Conservation (phyloP, 805 yeast species). For the Teunomyces cretensis region DNA sequence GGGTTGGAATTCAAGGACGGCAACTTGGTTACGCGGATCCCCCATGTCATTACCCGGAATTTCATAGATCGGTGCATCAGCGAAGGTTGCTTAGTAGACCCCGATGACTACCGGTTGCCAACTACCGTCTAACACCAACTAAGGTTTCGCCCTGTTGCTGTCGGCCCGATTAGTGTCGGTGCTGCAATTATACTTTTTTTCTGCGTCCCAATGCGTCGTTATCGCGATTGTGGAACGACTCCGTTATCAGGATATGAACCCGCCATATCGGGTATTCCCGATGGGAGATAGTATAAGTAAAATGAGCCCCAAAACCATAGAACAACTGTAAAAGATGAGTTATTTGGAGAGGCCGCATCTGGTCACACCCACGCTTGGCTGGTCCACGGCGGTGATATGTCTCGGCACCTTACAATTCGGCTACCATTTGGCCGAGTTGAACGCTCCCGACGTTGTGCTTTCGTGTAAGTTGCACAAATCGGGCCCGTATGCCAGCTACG, state of each 20-base stretch:
- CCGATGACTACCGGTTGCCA: constrained; percentile 24
- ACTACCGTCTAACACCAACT: no score
- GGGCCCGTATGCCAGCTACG: constrained; percentile 20
- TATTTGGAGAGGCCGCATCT: constrained; percentile 16
- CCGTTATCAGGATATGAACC: not conserved
- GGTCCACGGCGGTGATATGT: constrained; percentile 36
- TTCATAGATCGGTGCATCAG: constrained; percentile 34
- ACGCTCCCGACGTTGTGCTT: constrained; percentile 31
- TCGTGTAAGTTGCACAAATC: constrained; percentile 22
- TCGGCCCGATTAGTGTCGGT: not conserved
- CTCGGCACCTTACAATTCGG: constrained; percentile 41
- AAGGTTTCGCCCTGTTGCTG: not conserved
- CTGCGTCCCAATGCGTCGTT: not conserved
- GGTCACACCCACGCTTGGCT: constrained; percentile 30
- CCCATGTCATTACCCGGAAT: constrained; percentile 32
- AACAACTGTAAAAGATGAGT: constrained; percentile 1
- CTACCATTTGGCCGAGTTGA: constrained; percentile 38
- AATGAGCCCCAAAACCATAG: no score
- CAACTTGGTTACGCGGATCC: constrained; percentile 18
- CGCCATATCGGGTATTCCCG: not conserved
- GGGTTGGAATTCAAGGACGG: constrained; percentile 12
- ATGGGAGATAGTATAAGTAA: not conserved
- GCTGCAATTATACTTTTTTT: not conserved
- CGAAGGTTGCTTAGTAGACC: constrained; percentile 25
- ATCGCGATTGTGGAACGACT: not conserved